Evolutionary conservation across 768 basidiomycete species (phyloP).

Genomic region (Coprinellus micaceus): DNA sequence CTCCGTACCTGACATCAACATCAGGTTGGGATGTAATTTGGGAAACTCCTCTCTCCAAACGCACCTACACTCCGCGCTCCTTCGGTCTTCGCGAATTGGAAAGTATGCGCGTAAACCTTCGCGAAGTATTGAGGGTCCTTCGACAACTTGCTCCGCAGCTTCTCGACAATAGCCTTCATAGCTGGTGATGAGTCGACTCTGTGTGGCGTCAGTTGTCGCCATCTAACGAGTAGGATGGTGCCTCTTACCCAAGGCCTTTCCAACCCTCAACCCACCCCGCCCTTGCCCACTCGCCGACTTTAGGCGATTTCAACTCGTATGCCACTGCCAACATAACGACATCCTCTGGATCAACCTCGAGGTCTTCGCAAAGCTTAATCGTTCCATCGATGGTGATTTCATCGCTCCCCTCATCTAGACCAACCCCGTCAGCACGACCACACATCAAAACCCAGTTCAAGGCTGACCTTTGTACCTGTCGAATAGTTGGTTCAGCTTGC

Average conservation of each 20-base stretch:
- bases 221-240: neutral
- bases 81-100: conserved; percentile 70
- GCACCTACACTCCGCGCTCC: conserved; percentile 79
- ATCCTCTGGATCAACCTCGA: conserved; percentile 71
- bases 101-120: conserved; percentile 76
- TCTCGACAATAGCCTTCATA: conserved; percentile 56
- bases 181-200: conserved; percentile 64
- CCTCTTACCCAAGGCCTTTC: conserved; percentile 58
- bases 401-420: conserved; percentile 53
- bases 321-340: conserved; percentile 80
- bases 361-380: conserved; percentile 68
- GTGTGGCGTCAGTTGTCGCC: neutral
- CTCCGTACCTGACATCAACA: conserved; percentile 49
- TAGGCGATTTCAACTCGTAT: conserved; percentile 73
- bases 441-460: neutral
- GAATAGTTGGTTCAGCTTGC: conserved; percentile 56
- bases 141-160: conserved; percentile 57
- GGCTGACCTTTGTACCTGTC: conserved; percentile 63
- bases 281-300: conserved; percentile 67
- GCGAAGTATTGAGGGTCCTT: conserved; percentile 67
- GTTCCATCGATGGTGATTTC: conserved; percentile 79
- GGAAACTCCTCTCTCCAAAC: too few relatives aligned
- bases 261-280: conserved; percentile 80
- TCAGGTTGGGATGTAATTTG: too few relatives aligned
- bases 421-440: neutral